Evolutionary conservation across 2,329 filamentous ascomycete species (phyloP).

Genomic region (Colletotrichum tropicicola): DNA sequence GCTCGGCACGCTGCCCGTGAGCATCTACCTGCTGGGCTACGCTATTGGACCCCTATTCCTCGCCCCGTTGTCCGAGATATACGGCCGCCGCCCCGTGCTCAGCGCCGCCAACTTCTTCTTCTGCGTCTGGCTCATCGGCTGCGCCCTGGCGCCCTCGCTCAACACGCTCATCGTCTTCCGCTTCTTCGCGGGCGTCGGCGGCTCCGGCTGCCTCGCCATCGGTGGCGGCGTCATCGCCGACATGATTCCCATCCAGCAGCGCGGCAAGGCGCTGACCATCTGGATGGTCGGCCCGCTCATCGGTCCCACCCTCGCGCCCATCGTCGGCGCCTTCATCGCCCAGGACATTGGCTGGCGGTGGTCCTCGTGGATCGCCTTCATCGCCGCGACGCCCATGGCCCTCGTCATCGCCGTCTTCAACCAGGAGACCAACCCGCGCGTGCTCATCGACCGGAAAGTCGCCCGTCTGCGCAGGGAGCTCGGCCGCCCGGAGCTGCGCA

Average conservation of each 20-base stretch:
- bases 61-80: constrained; percentile 70
- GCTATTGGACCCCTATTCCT: constrained; percentile 65
- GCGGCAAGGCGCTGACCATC: constrained; percentile 58
- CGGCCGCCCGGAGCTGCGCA: constrained; percentile 47
- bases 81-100: constrained; percentile 67
- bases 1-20: constrained; percentile 63
- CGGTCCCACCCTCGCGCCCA: constrained; percentile 55
- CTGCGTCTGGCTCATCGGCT: constrained; percentile 70
- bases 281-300: constrained; percentile 55
- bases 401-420: constrained; percentile 50
- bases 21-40: constrained; percentile 70
- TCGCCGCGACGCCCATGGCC: constrained; percentile 48
- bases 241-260: constrained; percentile 56
- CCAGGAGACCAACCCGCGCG: constrained; percentile 56
- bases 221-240: constrained; percentile 65
- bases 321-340: constrained; percentile 59
- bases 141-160: constrained; percentile 66
- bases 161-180: constrained; percentile 65
- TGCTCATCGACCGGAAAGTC: constrained; percentile 61
- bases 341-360: constrained; percentile 61
- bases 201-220: constrained; percentile 62
- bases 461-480: constrained; percentile 54
- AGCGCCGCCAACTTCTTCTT: constrained; percentile 67
- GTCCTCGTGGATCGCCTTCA: constrained; percentile 62
- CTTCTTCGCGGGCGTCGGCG: constrained; percentile 67